phyloP scores from a whole-genome alignment of 1,284 basidiomycete genomes.

The Entoloma clypeatum region DNA sequence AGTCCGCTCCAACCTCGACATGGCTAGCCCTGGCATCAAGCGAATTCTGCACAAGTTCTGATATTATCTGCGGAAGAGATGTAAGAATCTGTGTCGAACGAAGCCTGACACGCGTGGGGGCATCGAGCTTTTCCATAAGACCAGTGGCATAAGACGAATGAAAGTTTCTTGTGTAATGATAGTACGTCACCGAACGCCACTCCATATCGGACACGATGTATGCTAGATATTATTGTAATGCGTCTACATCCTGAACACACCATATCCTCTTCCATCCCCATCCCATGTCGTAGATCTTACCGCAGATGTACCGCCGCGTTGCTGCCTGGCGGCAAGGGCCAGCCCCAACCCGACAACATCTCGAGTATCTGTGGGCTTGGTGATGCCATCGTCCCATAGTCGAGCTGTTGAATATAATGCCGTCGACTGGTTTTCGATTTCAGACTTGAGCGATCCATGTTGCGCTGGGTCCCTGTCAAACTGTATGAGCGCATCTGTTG shows the following conservation, averaged over 20 bases:
- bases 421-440: conserved; percentile 85
- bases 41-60: conserved; percentile 84
- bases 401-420: conserved; percentile 86
- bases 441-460: conserved; percentile 67
- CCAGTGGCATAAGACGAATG: conserved; percentile 11
- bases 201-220: too few species aligned
- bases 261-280: conserved; percentile 73
- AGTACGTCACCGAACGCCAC: too few species aligned
- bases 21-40: conserved; percentile 63
- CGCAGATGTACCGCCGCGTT: conserved; percentile 20
- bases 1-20: conserved; percentile 64
- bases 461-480: conserved; percentile 65
- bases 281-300: conserved; percentile 57
- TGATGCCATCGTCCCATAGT: conserved; percentile 95
- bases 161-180: neutral
- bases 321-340: conserved; percentile 61
- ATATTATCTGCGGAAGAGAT: conserved; percentile 71
- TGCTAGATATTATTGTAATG: too few species aligned
- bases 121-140: conserved; percentile 42
- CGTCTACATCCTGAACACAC: conserved; percentile 92
- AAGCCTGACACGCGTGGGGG: conserved; percentile 57
- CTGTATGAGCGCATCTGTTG: conserved; percentile 3
- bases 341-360: conserved; percentile 84
- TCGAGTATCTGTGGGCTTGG: conserved; percentile 87
- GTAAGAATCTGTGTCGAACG: conserved; percentile 83